Conservation (phyloP, 2,329 filamentous ascomycete genomes). For the Fusarium sublunatum region DNA sequence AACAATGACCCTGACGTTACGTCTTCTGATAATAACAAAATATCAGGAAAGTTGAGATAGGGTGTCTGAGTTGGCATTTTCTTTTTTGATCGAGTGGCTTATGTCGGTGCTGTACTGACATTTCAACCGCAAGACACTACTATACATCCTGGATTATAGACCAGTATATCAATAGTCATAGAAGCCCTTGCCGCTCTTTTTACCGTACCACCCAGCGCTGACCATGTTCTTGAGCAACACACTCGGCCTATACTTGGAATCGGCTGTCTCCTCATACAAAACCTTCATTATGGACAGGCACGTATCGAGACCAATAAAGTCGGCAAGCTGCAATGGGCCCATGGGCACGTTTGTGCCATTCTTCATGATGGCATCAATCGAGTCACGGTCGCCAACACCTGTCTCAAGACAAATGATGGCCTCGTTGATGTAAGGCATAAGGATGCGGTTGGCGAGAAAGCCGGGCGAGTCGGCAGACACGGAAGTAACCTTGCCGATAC, state of each 20-base stretch:
- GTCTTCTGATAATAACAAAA: neutral
- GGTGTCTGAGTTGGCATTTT: neutral
- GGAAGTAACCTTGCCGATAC: conserved; percentile 93
- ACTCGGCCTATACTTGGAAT: conserved; percentile 93
- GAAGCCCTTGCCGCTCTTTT: conserved; percentile 97
- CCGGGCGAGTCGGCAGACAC: conserved; percentile 90
- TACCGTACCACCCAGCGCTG: conserved; percentile 95
- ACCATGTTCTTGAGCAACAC: conserved; percentile 95
- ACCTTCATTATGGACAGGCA: conserved; percentile 98
- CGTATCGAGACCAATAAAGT: conserved; percentile 97
- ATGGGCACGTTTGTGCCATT: conserved; percentile 99
- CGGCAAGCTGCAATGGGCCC: conserved; percentile 91
- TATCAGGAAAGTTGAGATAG: neutral
- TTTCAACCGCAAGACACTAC: neutral
- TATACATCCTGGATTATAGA: neutral
- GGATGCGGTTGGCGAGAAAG: conserved; percentile 94
- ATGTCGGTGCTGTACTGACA: neutral
- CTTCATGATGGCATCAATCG: conserved; percentile 99
- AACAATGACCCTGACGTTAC: neutral
- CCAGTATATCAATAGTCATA: conserved; percentile 77
- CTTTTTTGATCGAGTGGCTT: neutral
- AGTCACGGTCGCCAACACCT: conserved; percentile 85
- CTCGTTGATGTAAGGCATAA: conserved; percentile 99
- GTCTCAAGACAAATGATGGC: conserved; percentile 96
- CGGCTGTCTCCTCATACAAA: conserved; percentile 87